These are phyloP conservation scores for Pyrenophora seminiperda DNA, from an alignment of 2,329 filamentous ascomycete genomes.

Conservation along the genomic window DNA sequence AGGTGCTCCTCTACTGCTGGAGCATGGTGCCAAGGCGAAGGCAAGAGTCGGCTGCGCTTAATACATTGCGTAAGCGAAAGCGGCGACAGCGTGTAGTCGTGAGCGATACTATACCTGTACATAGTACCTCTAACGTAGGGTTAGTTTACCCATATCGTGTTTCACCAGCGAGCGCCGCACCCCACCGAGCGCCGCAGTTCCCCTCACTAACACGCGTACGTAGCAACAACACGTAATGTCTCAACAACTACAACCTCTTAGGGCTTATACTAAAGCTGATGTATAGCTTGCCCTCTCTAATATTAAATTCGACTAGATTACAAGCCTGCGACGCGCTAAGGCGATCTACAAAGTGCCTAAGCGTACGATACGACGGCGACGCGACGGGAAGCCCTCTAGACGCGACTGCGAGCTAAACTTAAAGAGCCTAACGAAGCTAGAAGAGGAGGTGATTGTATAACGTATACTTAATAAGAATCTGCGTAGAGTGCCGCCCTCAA, in stretches of 20 bases:
- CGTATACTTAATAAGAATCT: too few species aligned
- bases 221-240: constrained; percentile 8
- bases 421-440: not conserved
- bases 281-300: constrained; percentile 6
- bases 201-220: not conserved
- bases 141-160: too few species aligned
- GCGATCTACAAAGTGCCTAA: constrained; percentile 4
- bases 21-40: too few species aligned
- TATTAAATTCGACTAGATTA: constrained; percentile 1
- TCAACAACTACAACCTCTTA: constrained; percentile 3
- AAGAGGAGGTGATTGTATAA: not conserved
- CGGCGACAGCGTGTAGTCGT: too few species aligned
- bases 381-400: constrained; percentile 3
- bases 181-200: not conserved
- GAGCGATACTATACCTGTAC: too few species aligned
- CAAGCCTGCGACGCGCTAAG: constrained; percentile 2
- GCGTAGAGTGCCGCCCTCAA: too few species aligned
- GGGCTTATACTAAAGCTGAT: constrained; percentile 9
- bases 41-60: too few species aligned
- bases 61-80: too few species aligned
- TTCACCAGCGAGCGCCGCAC: too few species aligned
- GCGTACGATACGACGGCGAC: constrained; percentile 2
- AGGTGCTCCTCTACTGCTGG: too few species aligned
- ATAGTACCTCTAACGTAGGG: too few species aligned
- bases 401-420: not conserved